phyloP scores from a whole-genome alignment of 1,284 basidiomycete genomes.

The Malassezia cuniculi region DNA sequence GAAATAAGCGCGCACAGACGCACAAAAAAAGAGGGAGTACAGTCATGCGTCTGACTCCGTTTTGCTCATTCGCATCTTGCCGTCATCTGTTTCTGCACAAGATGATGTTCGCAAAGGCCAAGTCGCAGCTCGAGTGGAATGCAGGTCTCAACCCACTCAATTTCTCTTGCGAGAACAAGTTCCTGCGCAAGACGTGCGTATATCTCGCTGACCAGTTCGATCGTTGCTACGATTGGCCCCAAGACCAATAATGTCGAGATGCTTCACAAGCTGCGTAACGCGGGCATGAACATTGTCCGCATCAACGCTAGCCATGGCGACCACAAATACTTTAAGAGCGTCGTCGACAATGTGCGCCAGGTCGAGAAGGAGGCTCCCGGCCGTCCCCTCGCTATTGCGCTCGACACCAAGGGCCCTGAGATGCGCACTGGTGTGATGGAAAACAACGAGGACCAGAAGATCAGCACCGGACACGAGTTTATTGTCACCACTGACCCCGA shows the following conservation, averaged over 20 bases:
- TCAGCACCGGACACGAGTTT: slow-evolving; percentile 88
- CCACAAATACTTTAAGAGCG: slow-evolving; percentile 42
- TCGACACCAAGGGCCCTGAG: slow-evolving; percentile 99
- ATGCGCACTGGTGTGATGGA: slow-evolving; percentile 93
- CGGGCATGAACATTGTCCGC: slow-evolving; percentile 45
- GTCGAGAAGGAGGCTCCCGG: slow-evolving; percentile 48
- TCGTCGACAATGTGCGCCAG: slow-evolving; percentile 40
- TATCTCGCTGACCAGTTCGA: slow-evolving; percentile 20
- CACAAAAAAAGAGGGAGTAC: no score
- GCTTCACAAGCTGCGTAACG: slow-evolving; percentile 37
- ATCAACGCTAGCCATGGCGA: slow-evolving; percentile 43
- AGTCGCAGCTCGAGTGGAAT: slow-evolving; percentile 43
- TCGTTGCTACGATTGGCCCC: slow-evolving; percentile 43
- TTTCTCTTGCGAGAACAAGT: slow-evolving; percentile 38
- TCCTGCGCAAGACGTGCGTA: slow-evolving; percentile 42
- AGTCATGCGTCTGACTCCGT: no score
- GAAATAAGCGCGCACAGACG: no score
- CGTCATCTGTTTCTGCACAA: slow-evolving; percentile 3
- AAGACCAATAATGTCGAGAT: slow-evolving; percentile 41
- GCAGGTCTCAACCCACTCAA: slow-evolving; percentile 44
- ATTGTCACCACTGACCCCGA: slow-evolving; percentile 72
- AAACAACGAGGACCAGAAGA: slow-evolving; percentile 69
- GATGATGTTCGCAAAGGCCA: slow-evolving; percentile 34
- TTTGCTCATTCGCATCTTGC: no score
- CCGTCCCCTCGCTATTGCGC: slow-evolving; percentile 88